Base-by-base conservation (phyloP, 1,284 basidiomycete genomes). In the Chiua sp. region DNA sequence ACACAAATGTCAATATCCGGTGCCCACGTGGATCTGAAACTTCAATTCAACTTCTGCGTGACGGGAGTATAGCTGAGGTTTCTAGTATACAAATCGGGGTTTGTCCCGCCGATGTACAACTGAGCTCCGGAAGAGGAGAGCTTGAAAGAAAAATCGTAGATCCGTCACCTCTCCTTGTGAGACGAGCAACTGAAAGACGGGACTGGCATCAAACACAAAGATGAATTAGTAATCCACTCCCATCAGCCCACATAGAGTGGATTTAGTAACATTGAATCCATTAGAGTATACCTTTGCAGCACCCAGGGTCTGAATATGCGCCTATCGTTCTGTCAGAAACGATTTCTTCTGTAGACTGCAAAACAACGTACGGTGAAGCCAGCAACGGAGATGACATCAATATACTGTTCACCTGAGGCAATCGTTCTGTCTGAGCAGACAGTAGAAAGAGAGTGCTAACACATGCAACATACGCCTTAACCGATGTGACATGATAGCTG, bases 361-460 rank as follows among this genome's bases (percentile, higher is more conserved):
- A n/a, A 10, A 57, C 62, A 4, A n/a, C n/a, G n/a, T 57, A 76
- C 77, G 3, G 46, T 63, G 26, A 72, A 54, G 7, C 70, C 71
- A 8, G 65, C 69, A 35, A 78, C 66, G 42, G 67, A 58, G 2
- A 86, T 79, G 7, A 72, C 78, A 65, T 90, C 88, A 5, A 71
- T 74, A 72, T 82, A 87, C 60, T 83, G 77, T 32, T 74, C 72
- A 23, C 87, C 87, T 12, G 69, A 67, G 8, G 83, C 83, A 22
- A 75, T 77, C 13, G 82, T 83, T n/a, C 83, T 82, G 66, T 87
- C 85, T 20, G n/a, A n/a, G n/a, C n/a, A n/a, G n/a, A n/a, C n/a
- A 52, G 20, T n/a, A 3, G 10, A 49, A 42, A 5, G 1, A 4
- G 49, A 44, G 12, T 1, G 4, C 16, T 13, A 4, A 15, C 26